Conservation (phyloP, 2,329 filamentous ascomycete genomes). For the Ploettnerulaceae sp. region DNA sequence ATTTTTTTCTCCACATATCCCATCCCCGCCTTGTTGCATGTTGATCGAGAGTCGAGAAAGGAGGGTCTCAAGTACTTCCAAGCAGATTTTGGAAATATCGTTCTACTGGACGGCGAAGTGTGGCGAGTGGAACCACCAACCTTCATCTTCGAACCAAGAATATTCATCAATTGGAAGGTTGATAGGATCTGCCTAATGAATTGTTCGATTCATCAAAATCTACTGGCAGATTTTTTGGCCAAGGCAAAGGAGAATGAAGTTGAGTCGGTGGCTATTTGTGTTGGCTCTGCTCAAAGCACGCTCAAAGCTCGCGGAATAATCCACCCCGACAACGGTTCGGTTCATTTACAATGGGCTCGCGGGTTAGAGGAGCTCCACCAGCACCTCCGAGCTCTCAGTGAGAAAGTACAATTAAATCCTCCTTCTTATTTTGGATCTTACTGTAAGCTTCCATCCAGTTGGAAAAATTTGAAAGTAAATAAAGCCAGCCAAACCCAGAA, state of each 20-base stretch:
- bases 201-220: not conserved
- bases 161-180: slow-evolving; percentile 1
- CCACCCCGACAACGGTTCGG: too few species aligned
- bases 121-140: not conserved
- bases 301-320: too few species aligned
- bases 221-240: not conserved
- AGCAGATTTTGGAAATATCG: not conserved
- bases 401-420: too few species aligned
- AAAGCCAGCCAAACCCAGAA: not conserved
- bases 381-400: too few species aligned
- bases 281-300: too few species aligned
- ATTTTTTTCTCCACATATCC: not conserved
- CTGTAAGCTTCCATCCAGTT: too few species aligned
- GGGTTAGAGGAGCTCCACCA: too few species aligned
- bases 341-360: too few species aligned
- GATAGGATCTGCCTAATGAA: slow-evolving; percentile 4
- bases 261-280: not conserved
- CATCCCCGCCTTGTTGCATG: not conserved
- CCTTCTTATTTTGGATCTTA: too few species aligned
- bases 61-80: slow-evolving; percentile 4
- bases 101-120: not conserved
- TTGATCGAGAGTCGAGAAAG: not conserved
- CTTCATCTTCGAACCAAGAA: not conserved
- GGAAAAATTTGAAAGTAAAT: too few species aligned
- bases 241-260: not conserved